phyloP scores from a whole-genome alignment of 768 basidiomycete genomes.

The Rhizopogon rudus region DNA sequence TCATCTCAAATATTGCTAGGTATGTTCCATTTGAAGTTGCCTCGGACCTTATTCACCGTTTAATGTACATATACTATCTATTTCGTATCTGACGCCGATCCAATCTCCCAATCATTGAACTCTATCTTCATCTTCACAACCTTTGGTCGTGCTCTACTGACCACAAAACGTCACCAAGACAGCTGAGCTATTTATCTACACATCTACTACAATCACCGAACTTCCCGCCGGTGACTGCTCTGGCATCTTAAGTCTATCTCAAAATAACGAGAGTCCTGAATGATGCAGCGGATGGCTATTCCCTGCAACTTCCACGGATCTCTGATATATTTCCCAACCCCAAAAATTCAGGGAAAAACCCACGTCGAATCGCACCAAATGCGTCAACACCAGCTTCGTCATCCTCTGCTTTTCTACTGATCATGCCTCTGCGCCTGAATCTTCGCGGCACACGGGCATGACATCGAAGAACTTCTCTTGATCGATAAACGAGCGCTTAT shows the following conservation, averaged over 20 bases:
- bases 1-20: neutral
- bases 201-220: neutral
- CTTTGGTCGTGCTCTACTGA: neutral
- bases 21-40: neutral
- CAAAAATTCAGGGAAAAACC: neutral
- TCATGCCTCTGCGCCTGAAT: constrained; percentile 19
- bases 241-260: neutral
- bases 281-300: neutral
- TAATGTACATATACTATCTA: neutral
- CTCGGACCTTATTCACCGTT: neutral
- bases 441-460: constrained; percentile 7
- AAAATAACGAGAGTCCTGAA: neutral
- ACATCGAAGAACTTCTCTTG: constrained; percentile 11
- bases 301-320: neutral
- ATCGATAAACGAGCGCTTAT: constrained; percentile 23
- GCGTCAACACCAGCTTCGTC: constrained; percentile 7
- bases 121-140: neutral
- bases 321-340: constrained; percentile 1
- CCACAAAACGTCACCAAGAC: neutral
- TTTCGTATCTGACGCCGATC: neutral
- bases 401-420: constrained; percentile 16
- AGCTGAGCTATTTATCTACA: neutral
- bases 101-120: neutral
- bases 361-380: constrained; percentile 1
- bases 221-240: neutral